Conservation (phyloP, 2,329 filamentous ascomycete genomes). For the Hypomyces perniciosus region DNA sequence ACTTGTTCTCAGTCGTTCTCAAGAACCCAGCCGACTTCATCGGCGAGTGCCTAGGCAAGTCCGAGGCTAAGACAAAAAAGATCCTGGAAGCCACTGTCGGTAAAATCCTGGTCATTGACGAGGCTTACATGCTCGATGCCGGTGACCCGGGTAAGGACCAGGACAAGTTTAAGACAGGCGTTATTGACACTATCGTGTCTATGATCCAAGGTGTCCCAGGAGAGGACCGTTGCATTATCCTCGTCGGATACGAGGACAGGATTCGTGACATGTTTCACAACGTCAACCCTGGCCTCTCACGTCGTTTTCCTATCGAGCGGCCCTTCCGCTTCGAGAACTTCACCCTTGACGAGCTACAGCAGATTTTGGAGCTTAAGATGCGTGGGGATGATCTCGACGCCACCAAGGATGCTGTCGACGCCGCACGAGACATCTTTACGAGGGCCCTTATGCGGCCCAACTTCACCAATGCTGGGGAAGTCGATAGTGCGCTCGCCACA, state of each 20-base stretch:
- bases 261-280: constrained; percentile 71
- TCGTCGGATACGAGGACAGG: constrained; percentile 64
- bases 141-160: constrained; percentile 25
- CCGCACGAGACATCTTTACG: constrained; percentile 53
- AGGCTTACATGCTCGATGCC: constrained; percentile 61
- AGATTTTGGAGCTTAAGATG: constrained; percentile 60
- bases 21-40: constrained; percentile 71
- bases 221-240: constrained; percentile 66
- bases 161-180: constrained; percentile 52
- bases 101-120: constrained; percentile 72
- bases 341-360: constrained; percentile 46
- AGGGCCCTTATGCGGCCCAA: constrained; percentile 58
- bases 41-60: constrained; percentile 55
- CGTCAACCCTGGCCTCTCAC: constrained; percentile 61
- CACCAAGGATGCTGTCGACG: constrained; percentile 44
- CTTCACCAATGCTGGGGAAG: constrained; percentile 70
- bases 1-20: constrained; percentile 45
- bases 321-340: constrained; percentile 69
- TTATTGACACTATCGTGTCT: constrained; percentile 69
- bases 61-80: constrained; percentile 63
- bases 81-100: constrained; percentile 60
- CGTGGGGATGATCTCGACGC: constrained; percentile 48
- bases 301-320: constrained; percentile 58
- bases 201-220: constrained; percentile 65
- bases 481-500: constrained; percentile 44